These are phyloP conservation scores for Eudorina sp. DNA, from an alignment of 139 green algal species.

Conservation along the genomic window DNA sequence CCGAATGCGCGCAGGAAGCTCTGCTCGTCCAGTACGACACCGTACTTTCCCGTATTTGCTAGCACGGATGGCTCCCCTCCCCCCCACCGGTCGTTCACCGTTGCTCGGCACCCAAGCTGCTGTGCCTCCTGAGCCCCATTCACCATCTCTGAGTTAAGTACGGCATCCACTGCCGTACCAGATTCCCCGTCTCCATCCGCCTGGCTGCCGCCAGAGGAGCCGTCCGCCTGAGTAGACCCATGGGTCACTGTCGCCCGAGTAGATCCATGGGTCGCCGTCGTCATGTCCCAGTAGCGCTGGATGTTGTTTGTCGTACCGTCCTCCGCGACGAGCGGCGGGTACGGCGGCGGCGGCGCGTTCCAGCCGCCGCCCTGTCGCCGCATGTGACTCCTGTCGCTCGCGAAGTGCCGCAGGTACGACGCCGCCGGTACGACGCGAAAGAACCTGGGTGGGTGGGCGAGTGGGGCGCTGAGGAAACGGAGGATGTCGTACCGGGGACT, in stretches of 20 bases:
- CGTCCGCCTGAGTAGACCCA: too few species aligned
- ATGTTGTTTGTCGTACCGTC: constrained; percentile 55
- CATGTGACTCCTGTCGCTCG: constrained; percentile 70
- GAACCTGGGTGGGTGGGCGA: constrained; percentile 41
- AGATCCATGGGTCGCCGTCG: too few species aligned
- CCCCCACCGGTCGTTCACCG: too few species aligned
- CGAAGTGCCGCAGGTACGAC: constrained; percentile 56
- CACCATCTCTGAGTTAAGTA: too few species aligned
- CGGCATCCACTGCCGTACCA: too few species aligned
- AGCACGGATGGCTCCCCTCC: not conserved
- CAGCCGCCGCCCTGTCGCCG: constrained; percentile 40
- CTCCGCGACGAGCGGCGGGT: constrained; percentile 47
- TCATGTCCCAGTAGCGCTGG: constrained; percentile 42
- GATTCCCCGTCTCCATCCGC: too few species aligned
- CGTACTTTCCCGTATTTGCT: constrained; percentile 8
- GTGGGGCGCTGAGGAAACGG: not conserved
- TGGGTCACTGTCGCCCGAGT: too few species aligned
- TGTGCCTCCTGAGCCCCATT: too few species aligned
- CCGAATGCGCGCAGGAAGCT: constrained; percentile 16
- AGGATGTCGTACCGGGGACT: too few species aligned
- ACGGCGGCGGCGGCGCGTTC: constrained; percentile 58
- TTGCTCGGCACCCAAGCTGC: too few species aligned
- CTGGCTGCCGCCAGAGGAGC: too few species aligned
- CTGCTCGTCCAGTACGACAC: constrained; percentile 41
- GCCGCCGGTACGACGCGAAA: constrained; percentile 56